Evolutionary conservation across 2,329 filamentous ascomycete species (phyloP), one percentile per base, ranked within the genome.

Genomic region (Sporothrix luriei): DNA sequence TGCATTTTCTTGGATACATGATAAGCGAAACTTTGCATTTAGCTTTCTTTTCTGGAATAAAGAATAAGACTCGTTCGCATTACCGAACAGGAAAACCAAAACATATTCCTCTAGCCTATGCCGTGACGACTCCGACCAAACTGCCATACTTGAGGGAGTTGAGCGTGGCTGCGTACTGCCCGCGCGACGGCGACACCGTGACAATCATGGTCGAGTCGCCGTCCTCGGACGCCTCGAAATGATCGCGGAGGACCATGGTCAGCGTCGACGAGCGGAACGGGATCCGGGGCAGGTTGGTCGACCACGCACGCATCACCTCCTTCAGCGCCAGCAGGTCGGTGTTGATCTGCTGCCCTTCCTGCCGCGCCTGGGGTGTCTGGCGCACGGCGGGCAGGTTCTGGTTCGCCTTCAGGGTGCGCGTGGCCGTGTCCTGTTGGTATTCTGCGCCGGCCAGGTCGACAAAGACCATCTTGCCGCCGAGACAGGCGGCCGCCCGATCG

Each of bases 261-360:
- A 49, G 38, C 0, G 55, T 61, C 10, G 55, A 61, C 11, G 55
- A 61, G 4, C 55, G 55, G 13, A 61, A 61, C 7, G 55, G 55
- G 13, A 61, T 43, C 13, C 55, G 14, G 0, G 55, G 33, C 4
- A 43, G 55, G 29, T 40, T 21, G 5, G 43, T 16, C 2, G 62
- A 65, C 62, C 62, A 65, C 5, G 62, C 62, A 3, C 62, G 16
- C 43, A 65, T 65, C 13, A 65, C 62, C 62, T 65, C 62, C 62
- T 65, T 65, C 14, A 65, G 19, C 5, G 62, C 62, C 24, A 51
- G n/a, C 16, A 65, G 29, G 46, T 65, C 62, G 33, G 46, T 65
- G 26, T 65, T 65, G 46, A 65, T 65, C 14, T 65, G 46, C 16
- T n/a, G 62, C 10, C 62, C 62, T 21, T 65, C 62, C n/a, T 51